phyloP scores from a whole-genome alignment of 164 flowering plant species.

The Annona cherimola region DNA sequence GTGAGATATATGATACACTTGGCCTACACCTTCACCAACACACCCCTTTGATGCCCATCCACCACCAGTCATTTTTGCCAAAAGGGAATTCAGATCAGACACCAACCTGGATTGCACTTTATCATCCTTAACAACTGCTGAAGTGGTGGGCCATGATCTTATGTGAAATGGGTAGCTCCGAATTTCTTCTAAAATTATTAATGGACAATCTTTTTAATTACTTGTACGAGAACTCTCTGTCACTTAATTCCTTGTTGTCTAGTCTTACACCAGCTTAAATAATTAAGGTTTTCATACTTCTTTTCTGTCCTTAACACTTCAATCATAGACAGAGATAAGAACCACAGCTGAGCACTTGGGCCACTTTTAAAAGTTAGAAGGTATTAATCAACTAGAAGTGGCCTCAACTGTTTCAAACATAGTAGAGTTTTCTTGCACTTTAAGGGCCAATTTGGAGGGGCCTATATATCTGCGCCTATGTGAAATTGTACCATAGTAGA shows the following conservation, averaged over 20 bases:
- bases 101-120: background rate
- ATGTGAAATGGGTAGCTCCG: background rate
- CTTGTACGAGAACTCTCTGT: too few species aligned
- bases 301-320: background rate
- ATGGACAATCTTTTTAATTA: background rate
- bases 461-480: too few species aligned
- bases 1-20: constrained; percentile 17
- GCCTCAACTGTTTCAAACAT: background rate
- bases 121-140: background rate
- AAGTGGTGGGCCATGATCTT: background rate
- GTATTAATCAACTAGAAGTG: background rate
- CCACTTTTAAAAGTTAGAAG: background rate
- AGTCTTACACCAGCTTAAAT: background rate
- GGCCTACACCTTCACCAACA: constrained; percentile 33
- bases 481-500: background rate
- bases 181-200: background rate
- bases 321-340: background rate
- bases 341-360: background rate
- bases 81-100: constrained; percentile 8
- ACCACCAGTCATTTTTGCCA: constrained; percentile 7
- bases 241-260: background rate
- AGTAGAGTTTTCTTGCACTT: background rate
- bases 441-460: background rate
- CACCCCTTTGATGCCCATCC: constrained; percentile 16
- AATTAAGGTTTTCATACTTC: background rate